Percentiles rank a stretch among this genome's conserved stretches.
Conservation (phyloP, 495 filamentous ascomycete genomes). For the Xeromyces bisporus region DNA sequence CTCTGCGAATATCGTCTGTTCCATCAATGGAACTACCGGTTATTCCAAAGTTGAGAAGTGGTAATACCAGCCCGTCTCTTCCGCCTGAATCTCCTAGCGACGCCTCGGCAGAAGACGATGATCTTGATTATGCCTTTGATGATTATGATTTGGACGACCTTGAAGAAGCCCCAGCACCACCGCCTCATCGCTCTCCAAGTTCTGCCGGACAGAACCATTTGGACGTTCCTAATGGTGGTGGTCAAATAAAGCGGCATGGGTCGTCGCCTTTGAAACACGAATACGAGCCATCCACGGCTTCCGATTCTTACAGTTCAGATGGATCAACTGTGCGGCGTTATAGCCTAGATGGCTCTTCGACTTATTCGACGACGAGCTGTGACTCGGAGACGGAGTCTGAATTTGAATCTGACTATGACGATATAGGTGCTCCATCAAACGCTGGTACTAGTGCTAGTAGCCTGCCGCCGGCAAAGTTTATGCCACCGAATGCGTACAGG, state of each 20-base stretch:
- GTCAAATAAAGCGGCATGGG: constrained; percentile 44
- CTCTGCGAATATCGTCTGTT: constrained; percentile 37
- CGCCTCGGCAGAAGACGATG: constrained; percentile 21
- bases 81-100: constrained; percentile 9
- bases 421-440: constrained; percentile 26
- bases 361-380: constrained; percentile 24
- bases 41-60: constrained; percentile 37
- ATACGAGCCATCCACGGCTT: constrained; percentile 80
- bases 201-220: constrained; percentile 30
- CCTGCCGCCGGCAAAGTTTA: constrained; percentile 58
- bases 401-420: constrained; percentile 37
- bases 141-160: no score
- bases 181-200: constrained; percentile 33
- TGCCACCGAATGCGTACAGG: constrained; percentile 48
- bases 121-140: constrained; percentile 9
- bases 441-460: constrained; percentile 23
- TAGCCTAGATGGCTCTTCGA: constrained; percentile 28
- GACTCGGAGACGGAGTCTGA: constrained; percentile 32
- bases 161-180: constrained; percentile 33
- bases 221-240: constrained; percentile 28
- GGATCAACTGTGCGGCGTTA: constrained; percentile 35
- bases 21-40: constrained; percentile 38
- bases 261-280: constrained; percentile 97
- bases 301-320: constrained; percentile 36
- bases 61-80: constrained; percentile 24